A percentile compares a stretch with the other conserved stretches of the same genome.
phyloP scores from a whole-genome alignment of 176 grass and related monocot species.

The Aegilops tauschii region DNA sequence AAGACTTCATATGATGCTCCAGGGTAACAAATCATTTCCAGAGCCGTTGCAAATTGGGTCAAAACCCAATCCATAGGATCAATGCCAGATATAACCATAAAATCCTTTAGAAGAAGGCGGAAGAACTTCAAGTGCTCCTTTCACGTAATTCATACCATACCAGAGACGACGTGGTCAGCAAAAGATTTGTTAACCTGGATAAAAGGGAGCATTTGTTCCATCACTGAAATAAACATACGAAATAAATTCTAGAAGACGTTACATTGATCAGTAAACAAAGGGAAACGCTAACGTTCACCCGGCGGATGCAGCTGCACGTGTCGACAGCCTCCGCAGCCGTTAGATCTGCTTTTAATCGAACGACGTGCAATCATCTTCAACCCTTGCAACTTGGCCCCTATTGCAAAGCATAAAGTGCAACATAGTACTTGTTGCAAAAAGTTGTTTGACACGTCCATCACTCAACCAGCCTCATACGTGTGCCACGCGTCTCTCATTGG shows the following conservation, averaged over 20 bases:
- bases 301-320: no score
- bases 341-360: no score
- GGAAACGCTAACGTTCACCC: no score
- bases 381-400: no score
- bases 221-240: not conserved
- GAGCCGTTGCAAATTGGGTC: not conserved
- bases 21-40: not conserved
- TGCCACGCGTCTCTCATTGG: no score
- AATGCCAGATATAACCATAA: not conserved
- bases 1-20: not conserved
- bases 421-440: no score
- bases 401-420: no score
- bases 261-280: not conserved
- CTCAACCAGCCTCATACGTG: no score
- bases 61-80: not conserved
- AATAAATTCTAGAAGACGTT: not conserved
- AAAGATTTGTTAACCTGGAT: not conserved
- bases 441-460: no score
- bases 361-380: no score
- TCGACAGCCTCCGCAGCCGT: no score
- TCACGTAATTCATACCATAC: not conserved
- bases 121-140: not conserved
- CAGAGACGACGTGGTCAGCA: not conserved
- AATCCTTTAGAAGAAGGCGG: not conserved
- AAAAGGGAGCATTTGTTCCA: not conserved